phyloP scores from a whole-genome alignment of 2,329 filamentous ascomycete species.

The Chaetomium strumarium region DNA sequence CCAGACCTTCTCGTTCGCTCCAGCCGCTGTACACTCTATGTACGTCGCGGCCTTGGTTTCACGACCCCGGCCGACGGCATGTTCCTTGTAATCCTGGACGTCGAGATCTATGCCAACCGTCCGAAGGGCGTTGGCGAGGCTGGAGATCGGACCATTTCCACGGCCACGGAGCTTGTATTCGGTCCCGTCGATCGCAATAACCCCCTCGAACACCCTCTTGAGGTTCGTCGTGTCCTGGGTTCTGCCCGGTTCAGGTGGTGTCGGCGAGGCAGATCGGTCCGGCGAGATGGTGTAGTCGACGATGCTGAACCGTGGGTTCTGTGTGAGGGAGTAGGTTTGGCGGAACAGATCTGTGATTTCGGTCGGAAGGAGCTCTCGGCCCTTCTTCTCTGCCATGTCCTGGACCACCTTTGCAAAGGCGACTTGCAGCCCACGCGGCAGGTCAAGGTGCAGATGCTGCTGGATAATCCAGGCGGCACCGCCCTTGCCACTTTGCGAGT shows the following conservation, averaged over 20 bases:
- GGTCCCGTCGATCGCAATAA: slow-evolving; percentile 73
- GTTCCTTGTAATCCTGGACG: slow-evolving; percentile 93
- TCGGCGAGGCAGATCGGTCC: slow-evolving; percentile 72
- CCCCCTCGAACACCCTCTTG: slow-evolving; percentile 75
- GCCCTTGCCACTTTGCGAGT: slow-evolving; percentile 92
- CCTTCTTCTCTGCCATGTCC: slow-evolving; percentile 68
- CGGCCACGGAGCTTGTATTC: slow-evolving; percentile 74
- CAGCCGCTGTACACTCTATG: slow-evolving; percentile 74
- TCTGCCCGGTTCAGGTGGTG: slow-evolving; percentile 60
- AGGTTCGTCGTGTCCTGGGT: slow-evolving; percentile 73
- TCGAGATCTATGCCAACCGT: slow-evolving; percentile 79
- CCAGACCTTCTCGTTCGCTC: slow-evolving; percentile 70
- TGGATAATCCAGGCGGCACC: slow-evolving; percentile 93
- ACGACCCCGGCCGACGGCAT: slow-evolving; percentile 75
- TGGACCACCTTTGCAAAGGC: slow-evolving; percentile 89
- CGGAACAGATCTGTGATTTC: slow-evolving; percentile 91
- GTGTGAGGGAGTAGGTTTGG: slow-evolving; percentile 75
- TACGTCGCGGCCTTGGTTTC: slow-evolving; percentile 92
- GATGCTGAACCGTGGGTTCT: slow-evolving; percentile 77
- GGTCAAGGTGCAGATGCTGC: slow-evolving; percentile 80
- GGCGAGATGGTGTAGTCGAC: slow-evolving; percentile 88
- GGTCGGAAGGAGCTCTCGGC: slow-evolving; percentile 73
- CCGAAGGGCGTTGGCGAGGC: slow-evolving; percentile 74
- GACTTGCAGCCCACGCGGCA: slow-evolving; percentile 86
- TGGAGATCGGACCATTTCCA: slow-evolving; percentile 87